Conservation (phyloP, 2,329 filamentous ascomycete species). For the Cladosporium sp. region DNA sequence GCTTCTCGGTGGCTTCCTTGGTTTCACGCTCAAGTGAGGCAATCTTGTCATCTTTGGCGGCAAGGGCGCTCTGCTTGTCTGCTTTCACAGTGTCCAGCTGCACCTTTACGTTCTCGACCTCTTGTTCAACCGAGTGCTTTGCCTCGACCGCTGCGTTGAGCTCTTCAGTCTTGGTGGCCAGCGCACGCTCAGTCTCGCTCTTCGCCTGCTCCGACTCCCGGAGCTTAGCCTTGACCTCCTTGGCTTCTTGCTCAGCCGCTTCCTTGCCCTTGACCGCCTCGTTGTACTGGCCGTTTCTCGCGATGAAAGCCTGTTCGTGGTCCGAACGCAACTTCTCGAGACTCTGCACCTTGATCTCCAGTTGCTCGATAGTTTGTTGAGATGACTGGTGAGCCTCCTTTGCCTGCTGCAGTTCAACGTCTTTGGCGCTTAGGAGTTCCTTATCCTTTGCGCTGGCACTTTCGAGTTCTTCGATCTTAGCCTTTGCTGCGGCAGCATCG, state of each 20-base stretch:
- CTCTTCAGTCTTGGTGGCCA: neutral
- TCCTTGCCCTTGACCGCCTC: neutral
- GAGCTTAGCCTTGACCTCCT: neutral
- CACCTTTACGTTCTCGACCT: neutral
- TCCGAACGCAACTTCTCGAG: constrained; percentile 15
- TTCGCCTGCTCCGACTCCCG: constrained; percentile 15
- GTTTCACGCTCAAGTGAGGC: constrained; percentile 26
- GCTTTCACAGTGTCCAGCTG: constrained; percentile 18
- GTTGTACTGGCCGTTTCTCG: neutral
- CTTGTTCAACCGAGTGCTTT: neutral
- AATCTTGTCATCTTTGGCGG: constrained; percentile 21
- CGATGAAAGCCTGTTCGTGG: constrained; percentile 13
- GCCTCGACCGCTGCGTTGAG: neutral
- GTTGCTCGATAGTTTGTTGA: constrained; percentile 1
- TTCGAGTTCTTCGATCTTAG: neutral
- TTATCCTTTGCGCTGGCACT: constrained; percentile 10
- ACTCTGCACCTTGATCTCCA: neutral
- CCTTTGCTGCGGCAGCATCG: constrained; percentile 3
- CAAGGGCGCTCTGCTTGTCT: constrained; percentile 21
- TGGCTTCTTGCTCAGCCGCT: neutral
- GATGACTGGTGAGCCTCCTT: neutral
- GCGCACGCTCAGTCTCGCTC: constrained; percentile 6
- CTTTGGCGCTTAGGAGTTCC: constrained; percentile 2
- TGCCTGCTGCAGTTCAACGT: neutral
- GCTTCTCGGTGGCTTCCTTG: constrained; percentile 22